Evolutionary conservation across 176 grass and related monocot species (phyloP).

Genomic region (Calamus simplicifolius): DNA sequence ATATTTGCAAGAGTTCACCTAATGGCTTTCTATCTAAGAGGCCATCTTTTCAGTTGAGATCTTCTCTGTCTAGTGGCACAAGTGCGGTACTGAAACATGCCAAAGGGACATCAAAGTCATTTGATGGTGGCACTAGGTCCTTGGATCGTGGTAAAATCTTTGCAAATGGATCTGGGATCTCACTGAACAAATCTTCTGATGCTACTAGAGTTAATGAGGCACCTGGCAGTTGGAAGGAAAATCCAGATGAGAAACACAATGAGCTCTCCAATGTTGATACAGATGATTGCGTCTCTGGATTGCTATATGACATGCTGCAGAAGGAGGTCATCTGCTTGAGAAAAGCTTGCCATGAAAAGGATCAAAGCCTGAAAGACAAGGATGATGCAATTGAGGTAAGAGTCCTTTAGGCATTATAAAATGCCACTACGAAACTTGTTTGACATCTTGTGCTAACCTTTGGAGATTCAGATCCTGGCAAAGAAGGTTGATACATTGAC

Average conservation of each 20-base stretch:
- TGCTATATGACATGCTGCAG: conserved; percentile 95
- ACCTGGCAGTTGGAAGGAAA: conserved; percentile 60
- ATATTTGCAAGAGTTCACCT: conserved; percentile 55
- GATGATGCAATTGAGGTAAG: conserved; percentile 91
- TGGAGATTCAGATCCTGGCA: conserved; percentile 54
- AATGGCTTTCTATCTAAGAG: conserved; percentile 76
- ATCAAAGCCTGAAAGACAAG: conserved; percentile 92
- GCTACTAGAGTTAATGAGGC: conserved; percentile 46
- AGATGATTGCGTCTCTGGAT: conserved; percentile 65
- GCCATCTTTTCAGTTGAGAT: conserved; percentile 93
- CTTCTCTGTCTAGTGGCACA: conserved; percentile 73
- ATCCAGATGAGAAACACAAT: conserved; percentile 41
- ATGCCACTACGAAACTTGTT: no score
- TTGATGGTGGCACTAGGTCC: conserved; percentile 94
- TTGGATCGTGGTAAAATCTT: conserved; percentile 64
- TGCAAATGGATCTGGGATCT: conserved; percentile 48
- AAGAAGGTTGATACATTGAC: conserved; percentile 96
- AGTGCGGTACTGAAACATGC: conserved; percentile 84
- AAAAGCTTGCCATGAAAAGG: conserved; percentile 84
- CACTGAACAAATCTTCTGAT: conserved; percentile 83
- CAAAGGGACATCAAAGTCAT: conserved; percentile 97
- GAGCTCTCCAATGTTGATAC: conserved; percentile 46
- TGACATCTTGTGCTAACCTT: conserved; percentile 7
- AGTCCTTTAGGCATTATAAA: conserved; percentile 1
- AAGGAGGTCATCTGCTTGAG: conserved; percentile 90